Conservation (phyloP, 78 protist genomes). For the Emiliania huxleyi region DNA sequence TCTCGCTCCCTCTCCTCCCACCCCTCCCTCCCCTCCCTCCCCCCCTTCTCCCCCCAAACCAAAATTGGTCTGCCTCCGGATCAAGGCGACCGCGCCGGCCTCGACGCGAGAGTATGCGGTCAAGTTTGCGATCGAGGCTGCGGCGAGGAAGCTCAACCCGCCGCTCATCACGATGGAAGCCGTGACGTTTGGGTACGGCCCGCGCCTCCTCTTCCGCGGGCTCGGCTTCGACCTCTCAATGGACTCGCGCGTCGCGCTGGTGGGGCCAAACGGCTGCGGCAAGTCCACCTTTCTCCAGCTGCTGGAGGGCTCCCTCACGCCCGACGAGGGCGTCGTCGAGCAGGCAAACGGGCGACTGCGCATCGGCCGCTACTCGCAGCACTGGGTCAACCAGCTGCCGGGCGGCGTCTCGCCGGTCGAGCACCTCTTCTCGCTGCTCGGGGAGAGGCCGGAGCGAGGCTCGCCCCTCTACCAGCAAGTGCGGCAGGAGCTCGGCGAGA, state of each 20-base stretch:
- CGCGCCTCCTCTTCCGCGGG: background rate
- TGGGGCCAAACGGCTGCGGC: constrained; percentile 41
- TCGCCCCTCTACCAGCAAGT: background rate
- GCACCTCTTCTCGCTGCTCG: background rate
- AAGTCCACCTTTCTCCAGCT: constrained; percentile 54
- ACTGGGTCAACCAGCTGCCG: constrained; percentile 81
- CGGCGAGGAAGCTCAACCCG: background rate
- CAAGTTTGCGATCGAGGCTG: background rate
- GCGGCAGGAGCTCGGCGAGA: background rate
- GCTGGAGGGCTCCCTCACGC: constrained; percentile 78
- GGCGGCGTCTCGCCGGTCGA: constrained; percentile 69
- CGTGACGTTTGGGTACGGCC: constrained; percentile 21
- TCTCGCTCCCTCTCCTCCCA: too few relatives aligned
- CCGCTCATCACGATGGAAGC: background rate
- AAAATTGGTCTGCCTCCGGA: too few relatives aligned
- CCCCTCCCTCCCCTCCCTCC: too few relatives aligned
- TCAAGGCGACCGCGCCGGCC: background rate
- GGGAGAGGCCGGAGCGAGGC: background rate
- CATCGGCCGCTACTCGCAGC: constrained; percentile 74
- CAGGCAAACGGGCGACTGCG: constrained; percentile 62
- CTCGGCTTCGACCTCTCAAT: background rate
- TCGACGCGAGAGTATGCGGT: background rate
- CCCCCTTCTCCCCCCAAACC: too few relatives aligned
- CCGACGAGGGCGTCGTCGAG: constrained; percentile 55
- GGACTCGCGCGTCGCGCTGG: constrained; percentile 28